Percentiles rank a stretch among this genome's conserved stretches.
phyloP scores from a whole-genome alignment of 768 basidiomycete species.

The Agrocybe chaxingu region DNA sequence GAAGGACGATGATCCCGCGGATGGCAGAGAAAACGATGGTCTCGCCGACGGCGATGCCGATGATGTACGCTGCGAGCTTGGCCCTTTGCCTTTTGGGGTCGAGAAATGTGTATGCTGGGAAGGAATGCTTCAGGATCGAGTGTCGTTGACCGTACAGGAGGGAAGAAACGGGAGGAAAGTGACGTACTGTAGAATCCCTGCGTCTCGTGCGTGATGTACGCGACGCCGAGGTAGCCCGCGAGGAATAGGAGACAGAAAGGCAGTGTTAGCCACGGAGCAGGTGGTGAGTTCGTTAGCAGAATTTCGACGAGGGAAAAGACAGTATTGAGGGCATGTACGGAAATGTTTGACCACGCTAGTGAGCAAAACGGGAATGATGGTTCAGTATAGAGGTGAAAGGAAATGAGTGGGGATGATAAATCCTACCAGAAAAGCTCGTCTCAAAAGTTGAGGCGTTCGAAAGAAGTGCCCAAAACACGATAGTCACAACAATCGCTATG shows the following conservation, averaged over 20 bases:
- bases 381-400: neutral
- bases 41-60: slow-evolving; percentile 54
- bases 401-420: neutral
- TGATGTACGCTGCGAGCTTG: slow-evolving; percentile 56
- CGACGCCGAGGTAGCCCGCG: slow-evolving; percentile 57
- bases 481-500: slow-evolving; percentile 60
- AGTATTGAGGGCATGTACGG: slow-evolving; percentile 59
- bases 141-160: neutral
- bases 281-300: slow-evolving; percentile 46
- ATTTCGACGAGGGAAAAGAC: slow-evolving; percentile 58
- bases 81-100: slow-evolving; percentile 42
- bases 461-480: slow-evolving; percentile 61
- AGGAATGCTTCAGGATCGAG: neutral
- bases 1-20: slow-evolving; percentile 36
- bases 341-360: slow-evolving; percentile 56
- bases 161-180: neutral
- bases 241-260: slow-evolving; percentile 46
- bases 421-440: slow-evolving; percentile 36
- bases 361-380: neutral
- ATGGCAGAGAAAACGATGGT: slow-evolving; percentile 49
- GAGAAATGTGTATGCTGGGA: slow-evolving; percentile 64
- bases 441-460: slow-evolving; percentile 37
- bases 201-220: slow-evolving; percentile 60
- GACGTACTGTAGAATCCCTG: slow-evolving; percentile 64
- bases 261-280: slow-evolving; percentile 51